Conservation (phyloP, 129 eudicot species). For the Smallanthus sonchifolius region DNA sequence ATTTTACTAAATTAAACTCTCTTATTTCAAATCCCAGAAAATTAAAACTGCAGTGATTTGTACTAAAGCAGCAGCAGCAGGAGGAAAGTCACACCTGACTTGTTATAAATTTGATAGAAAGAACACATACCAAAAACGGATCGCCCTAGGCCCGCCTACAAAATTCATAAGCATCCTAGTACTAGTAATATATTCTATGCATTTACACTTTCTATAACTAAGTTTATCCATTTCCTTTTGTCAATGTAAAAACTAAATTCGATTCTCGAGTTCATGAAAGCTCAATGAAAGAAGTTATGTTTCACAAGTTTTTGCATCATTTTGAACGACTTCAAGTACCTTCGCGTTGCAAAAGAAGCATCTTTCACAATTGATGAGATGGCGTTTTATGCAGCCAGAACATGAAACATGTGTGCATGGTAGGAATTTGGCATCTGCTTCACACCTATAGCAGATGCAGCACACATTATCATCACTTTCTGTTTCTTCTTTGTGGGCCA, state of each 20-base stretch:
- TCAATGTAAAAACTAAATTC: conserved; percentile 21
- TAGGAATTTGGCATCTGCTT: conserved; percentile 65
- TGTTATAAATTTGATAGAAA: neutral
- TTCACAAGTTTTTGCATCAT: conserved; percentile 29
- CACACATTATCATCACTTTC: conserved; percentile 56
- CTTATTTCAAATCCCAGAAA: neutral
- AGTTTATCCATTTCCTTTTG: conserved; percentile 15
- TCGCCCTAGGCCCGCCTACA: conserved; percentile 22
- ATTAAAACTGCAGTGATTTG: conserved; percentile 7
- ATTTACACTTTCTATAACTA: conserved; percentile 25
- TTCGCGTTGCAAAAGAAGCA: conserved; percentile 95
- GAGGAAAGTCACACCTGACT: conserved; percentile 7
- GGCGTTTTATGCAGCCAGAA: conserved; percentile 88
- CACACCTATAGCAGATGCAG: conserved; percentile 75
- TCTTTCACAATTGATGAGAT: conserved; percentile 86
- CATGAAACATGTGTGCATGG: conserved; percentile 89
- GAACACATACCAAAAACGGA: conserved; percentile 1
- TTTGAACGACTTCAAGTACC: conserved; percentile 48
- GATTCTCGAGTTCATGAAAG: conserved; percentile 8
- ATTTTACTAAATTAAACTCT: neutral
- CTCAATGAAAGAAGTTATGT: conserved; percentile 17
- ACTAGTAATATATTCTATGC: conserved; percentile 16
- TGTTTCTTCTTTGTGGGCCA: conserved; percentile 37
- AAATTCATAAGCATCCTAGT: conserved; percentile 24
- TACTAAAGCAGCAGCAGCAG: conserved; percentile 5